Evolutionary conservation across 257 asterid species (phyloP).

Genomic region (Vinca minor): DNA sequence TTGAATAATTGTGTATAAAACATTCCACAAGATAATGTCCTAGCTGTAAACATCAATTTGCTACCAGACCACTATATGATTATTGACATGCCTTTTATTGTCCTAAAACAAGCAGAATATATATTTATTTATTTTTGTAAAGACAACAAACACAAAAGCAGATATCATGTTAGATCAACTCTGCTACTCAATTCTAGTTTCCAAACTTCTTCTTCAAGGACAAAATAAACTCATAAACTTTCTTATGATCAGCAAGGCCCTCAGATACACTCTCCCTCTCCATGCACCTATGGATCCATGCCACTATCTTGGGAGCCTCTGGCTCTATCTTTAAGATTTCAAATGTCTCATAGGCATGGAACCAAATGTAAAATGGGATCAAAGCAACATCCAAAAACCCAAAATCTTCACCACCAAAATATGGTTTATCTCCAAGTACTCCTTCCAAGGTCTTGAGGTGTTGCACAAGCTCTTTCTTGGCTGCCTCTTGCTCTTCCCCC

Average conservation of each 20-base stretch:
- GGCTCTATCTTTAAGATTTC: constrained; percentile 27
- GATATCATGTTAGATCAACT: too few species aligned
- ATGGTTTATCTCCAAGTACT: constrained; percentile 16
- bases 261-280: too few species aligned
- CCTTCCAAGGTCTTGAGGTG: constrained; percentile 11
- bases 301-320: constrained; percentile 31
- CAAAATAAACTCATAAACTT: constrained; percentile 20
- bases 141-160: neutral
- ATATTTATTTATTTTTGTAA: too few species aligned
- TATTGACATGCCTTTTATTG: neutral
- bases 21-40: too few species aligned
- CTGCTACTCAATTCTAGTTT: constrained; percentile 16
- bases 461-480: constrained; percentile 19
- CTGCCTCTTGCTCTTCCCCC: constrained; percentile 18
- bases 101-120: neutral
- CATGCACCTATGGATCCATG: constrained; percentile 27
- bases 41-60: neutral
- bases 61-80: neutral
- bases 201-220: constrained; percentile 9
- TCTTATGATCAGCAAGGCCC: constrained; percentile 22
- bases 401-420: constrained; percentile 1
- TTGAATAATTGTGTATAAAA: too few species aligned
- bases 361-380: constrained; percentile 18
- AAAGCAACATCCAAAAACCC: constrained; percentile 19
- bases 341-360: constrained; percentile 17